Evolutionary conservation across 345 rosid species (phyloP), one percentile per base, ranked within the genome.

Genomic region (Eucalyptus lansdowneana): DNA sequence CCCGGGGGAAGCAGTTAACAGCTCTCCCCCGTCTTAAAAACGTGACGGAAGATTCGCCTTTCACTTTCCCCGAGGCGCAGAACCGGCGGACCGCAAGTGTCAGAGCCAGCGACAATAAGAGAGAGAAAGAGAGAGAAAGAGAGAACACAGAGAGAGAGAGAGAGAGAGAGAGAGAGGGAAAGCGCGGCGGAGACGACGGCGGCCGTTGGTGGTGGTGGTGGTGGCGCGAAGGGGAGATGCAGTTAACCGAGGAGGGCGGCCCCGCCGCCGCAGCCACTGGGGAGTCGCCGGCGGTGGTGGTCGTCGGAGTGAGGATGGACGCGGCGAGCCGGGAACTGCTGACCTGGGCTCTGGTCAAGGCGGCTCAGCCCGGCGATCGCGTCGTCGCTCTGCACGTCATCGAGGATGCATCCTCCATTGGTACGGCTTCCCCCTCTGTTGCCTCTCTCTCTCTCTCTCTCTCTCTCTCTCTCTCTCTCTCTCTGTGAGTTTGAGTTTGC

Each of bases 361-460:
- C 94, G 54, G 95, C 98, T 2, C 92, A 91, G 89, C 97, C 99
- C 27, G 97, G 98, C 86, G 99, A 97, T 91, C 96, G 93, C 85
- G 93, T 97, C 90, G 86, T 97, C 90, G 99, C 99, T 86, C 94
- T 97, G 89, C 99, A 97, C 89, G 96, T 97, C 87, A 95, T 97
- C 87, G 95, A 96, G 83, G 89, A 92, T n/a, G 94, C 98, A 94
- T 88, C 85, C 25, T 54, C 62, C 87, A 34, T 72, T 6, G 87
- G 50, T 89, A 22, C 54, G 50, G 51, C 14, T 49, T 42, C 31
- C 12, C 19, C 21, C 50, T 22, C 12, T 44, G 65, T 9, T 25
- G 47, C 13, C 13, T 27, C 51, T 56, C 81, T 72, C 25, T 47
- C 47, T n/a, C n/a, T n/a, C n/a, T n/a, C n/a, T n/a, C n/a, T n/a